Evolutionary conservation across 805 yeast species (phyloP).

Genomic region (Metschnikowia orientalis): DNA sequence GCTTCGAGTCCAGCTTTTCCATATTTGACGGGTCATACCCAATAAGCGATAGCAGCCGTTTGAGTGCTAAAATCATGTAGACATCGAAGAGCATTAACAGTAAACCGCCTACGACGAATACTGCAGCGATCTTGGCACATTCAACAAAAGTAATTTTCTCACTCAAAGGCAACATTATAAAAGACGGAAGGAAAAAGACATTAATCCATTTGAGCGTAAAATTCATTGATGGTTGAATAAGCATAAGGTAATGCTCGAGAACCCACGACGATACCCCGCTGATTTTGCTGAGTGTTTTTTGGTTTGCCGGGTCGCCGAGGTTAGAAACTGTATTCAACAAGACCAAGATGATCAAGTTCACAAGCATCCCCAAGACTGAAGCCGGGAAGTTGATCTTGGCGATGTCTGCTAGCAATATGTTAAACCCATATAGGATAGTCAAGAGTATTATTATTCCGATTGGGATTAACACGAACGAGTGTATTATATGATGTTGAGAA

Average conservation of each 20-base stretch:
- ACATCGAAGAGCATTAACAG: slow-evolving; percentile 43
- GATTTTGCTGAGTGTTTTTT: background rate
- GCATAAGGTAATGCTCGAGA: slow-evolving; percentile 27
- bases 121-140: slow-evolving; percentile 69
- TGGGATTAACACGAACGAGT: slow-evolving; percentile 46
- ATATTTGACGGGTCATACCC: slow-evolving; percentile 8
- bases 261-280: slow-evolving; percentile 18
- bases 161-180: slow-evolving; percentile 65
- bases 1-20: slow-evolving; percentile 8
- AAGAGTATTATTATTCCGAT: slow-evolving; percentile 45
- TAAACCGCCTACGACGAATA: slow-evolving; percentile 62
- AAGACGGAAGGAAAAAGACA: slow-evolving; percentile 73
- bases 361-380: slow-evolving; percentile 66
- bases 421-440: slow-evolving; percentile 48
- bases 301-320: slow-evolving; percentile 2
- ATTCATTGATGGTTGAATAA: slow-evolving; percentile 60
- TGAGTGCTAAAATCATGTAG: slow-evolving; percentile 32
- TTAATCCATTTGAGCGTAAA: slow-evolving; percentile 75
- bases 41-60: slow-evolving; percentile 12
- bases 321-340: slow-evolving; percentile 23
- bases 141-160: slow-evolving; percentile 62
- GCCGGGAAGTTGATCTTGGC: slow-evolving; percentile 57
- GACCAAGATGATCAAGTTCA: slow-evolving; percentile 47
- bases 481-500: slow-evolving; percentile 23
- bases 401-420: slow-evolving; percentile 42